Conservation (phyloP, 805 yeast species). For the Metschnikowia rubicola region DNA sequence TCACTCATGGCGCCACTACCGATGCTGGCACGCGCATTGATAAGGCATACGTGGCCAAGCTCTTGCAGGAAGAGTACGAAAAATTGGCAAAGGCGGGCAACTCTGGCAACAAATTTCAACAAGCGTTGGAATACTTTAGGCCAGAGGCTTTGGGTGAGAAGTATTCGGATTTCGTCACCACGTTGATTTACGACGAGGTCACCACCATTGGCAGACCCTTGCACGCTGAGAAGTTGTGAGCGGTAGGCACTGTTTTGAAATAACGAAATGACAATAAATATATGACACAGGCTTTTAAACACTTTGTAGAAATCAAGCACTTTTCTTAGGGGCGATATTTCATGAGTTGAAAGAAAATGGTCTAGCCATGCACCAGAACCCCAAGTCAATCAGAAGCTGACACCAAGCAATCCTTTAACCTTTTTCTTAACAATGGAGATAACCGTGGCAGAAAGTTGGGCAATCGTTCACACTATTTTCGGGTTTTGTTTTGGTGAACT, state of each 20-base stretch:
- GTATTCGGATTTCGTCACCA: slow-evolving; percentile 75
- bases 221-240: slow-evolving; percentile 38
- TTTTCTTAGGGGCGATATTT: no score
- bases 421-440: no score
- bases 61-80: slow-evolving; percentile 60
- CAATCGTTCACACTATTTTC: no score
- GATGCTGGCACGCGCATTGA: slow-evolving; percentile 59
- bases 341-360: no score
- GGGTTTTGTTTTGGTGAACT: no score
- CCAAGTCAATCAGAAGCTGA: background rate
- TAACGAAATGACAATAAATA: background rate
- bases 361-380: background rate
- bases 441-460: no score
- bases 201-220: slow-evolving; percentile 49
- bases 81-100: slow-evolving; percentile 48
- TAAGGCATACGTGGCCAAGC: slow-evolving; percentile 52
- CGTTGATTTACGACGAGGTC: slow-evolving; percentile 70
- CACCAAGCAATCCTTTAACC: background rate
- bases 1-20: slow-evolving; percentile 60
- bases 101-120: slow-evolving; percentile 60
- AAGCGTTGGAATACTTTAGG: slow-evolving; percentile 67
- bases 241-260: background rate
- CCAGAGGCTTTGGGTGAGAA: slow-evolving; percentile 71
- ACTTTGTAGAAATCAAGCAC: no score
- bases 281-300: no score